phyloP scores from a whole-genome alignment of 192 early-diverging fungal genomes.

The Gryganskiella cystojenkinii region DNA sequence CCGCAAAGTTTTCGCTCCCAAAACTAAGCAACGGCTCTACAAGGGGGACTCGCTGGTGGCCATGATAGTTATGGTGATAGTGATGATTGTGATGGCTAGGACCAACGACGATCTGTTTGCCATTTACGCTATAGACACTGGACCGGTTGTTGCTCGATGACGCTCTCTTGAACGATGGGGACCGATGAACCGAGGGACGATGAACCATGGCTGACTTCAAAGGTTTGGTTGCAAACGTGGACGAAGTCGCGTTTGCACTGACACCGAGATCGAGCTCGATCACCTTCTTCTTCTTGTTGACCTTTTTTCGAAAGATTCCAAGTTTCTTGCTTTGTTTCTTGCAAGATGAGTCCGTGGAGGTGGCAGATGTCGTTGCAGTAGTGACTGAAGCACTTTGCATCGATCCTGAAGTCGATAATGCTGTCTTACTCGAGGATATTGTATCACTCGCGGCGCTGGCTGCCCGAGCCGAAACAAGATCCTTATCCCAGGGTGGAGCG shows the following conservation, averaged over 20 bases:
- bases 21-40: too few species aligned
- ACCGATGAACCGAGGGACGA: constrained; percentile 3
- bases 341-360: too few species aligned
- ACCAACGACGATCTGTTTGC: not conserved
- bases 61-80: too few species aligned
- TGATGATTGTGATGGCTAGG: too few species aligned
- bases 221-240: constrained; percentile 1
- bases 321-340: constrained; percentile 5
- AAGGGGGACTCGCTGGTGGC: too few species aligned
- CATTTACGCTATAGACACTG: constrained; percentile 7
- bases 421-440: not conserved
- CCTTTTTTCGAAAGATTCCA: constrained; percentile 34
- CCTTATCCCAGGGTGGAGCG: constrained; percentile 23
- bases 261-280: not conserved
- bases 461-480: constrained; percentile 9
- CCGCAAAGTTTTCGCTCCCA: too few species aligned
- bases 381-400: too few species aligned
- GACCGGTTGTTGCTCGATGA: not conserved
- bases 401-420: too few species aligned
- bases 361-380: too few species aligned
- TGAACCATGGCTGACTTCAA: constrained; percentile 12
- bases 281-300: constrained; percentile 16
- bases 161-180: constrained; percentile 10
- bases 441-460: constrained; percentile 3
- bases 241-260: not conserved